Evolutionary conservation across 495 filamentous ascomycete species (phyloP), one percentile per base, ranked within the genome.

Genomic region (Geopyxis carbonaria): DNA sequence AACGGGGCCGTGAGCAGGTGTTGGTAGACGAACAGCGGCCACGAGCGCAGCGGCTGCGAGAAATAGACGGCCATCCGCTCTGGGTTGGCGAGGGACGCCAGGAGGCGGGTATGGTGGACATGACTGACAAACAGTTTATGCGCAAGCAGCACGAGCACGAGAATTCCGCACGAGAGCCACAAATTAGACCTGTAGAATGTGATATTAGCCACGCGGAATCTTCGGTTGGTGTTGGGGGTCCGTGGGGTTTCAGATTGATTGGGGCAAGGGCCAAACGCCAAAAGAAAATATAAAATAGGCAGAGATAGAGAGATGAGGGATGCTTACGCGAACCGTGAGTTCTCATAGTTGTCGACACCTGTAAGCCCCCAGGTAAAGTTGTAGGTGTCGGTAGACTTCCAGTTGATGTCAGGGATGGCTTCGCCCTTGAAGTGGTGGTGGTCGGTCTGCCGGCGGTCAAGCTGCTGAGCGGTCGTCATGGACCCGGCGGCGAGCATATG

Each of bases 1-100:
- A 95, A 59, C 1, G 89, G 85, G 7, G 89, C 87, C 56, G 86
- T 83, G 46, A 92, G 66, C 36, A 92, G 52, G 51, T 87, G 64
- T 2, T 29, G 23, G 15, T 45, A 14, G 9, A 40, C 19, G 28
- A 32, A 39, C 3, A 13, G 7, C 1, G 22, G 15, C 10, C 15
- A 40, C 4, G 6, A 4, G 1, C 18, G 23, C 8, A 30, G 24
- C 16, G 24, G 25, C 22, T 40, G 37, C n/a, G 37, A 8, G 21
- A 40, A 40, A 30, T 29, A 40, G 19, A 29, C 18, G 7, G 37
- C 25, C 9, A 25, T 15, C 25, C 7, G 25, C 10, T 18, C 34
- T 10, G 20, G 8, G 10, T 18, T 44, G 21, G 45, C 13, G 11
- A 53, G 30, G 5, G 39, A 47, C 14, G 47, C 46, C 21, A 45